Base-by-base conservation (phyloP, 2,329 filamentous ascomycete species). In the Alternaria alternata region DNA sequence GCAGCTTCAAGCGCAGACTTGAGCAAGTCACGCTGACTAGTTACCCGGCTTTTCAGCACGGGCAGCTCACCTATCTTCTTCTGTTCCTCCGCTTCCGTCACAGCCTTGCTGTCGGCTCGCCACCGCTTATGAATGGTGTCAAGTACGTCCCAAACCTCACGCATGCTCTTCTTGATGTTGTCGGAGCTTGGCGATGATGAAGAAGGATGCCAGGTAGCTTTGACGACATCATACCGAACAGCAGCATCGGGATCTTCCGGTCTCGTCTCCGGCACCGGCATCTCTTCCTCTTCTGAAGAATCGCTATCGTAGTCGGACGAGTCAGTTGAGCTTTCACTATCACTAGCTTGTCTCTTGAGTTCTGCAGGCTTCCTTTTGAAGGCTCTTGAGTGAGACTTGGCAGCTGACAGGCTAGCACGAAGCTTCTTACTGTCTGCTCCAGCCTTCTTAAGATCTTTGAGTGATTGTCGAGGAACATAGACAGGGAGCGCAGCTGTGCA, bases 81-180 rank as follows among this genome's bases (percentile, higher is more conserved):
- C 73, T 86, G 82, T 59, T 86, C 84, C 67, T 87, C 86, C 11
- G 87, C 87, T 63, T 85, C 80, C 63, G 85, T 83, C 63, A 89
- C 80, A 24, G 83, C 83, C 64, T 84, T 83, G 43, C 80, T 83
- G 66, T 86, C 86, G 34, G 81, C 77, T 70, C 88, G 88, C 87
- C 87, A 89, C 38, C 84, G 80, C 72, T 89, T 87, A 59, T 87
- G 83, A 57, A 89, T 83, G 7, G 81, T 81, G 70, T 86, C 86
- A 60, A 89, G 79, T 44, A 88, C 79, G 49, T 88, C 86, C 80
- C 87, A 88, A 69, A 87, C 86, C 43, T 84, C 81, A 51, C 82
- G 81, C 64, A 89, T 79, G 44, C 84, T 84, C 63, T 77, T 79
- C 64, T 86, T 84, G 58, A 89, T 84, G 61, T 83, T 83, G 26